Evolutionary conservation across 2,329 filamentous ascomycete species (phyloP).

Genomic region (Colletotrichum acutatum): DNA sequence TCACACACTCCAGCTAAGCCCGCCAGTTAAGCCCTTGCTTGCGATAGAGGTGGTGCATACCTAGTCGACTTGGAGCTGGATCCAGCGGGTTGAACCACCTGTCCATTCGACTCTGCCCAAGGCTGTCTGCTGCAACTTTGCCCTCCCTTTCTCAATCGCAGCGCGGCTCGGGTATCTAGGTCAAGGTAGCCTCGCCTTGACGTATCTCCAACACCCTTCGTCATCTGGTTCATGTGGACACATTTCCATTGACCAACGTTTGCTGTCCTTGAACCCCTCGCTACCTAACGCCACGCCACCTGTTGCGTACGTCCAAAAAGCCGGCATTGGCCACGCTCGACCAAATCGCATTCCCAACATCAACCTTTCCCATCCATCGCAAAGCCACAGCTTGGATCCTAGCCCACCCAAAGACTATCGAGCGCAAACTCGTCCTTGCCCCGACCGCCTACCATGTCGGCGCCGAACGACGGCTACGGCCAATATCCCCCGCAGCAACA

Average conservation of each 20-base stretch:
- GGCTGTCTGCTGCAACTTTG: slow-evolving; percentile 13
- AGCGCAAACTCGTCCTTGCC: background rate
- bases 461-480: slow-evolving; percentile 65
- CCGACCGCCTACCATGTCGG: slow-evolving; percentile 61
- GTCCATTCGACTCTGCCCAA: slow-evolving; percentile 25
- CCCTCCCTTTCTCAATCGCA: slow-evolving; percentile 10
- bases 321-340: slow-evolving; percentile 8
- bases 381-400: background rate
- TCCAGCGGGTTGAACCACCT: slow-evolving; percentile 28
- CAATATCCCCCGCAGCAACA: slow-evolving; percentile 57
- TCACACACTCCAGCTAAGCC: background rate
- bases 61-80: slow-evolving; percentile 10
- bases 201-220: background rate
- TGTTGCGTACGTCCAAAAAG: slow-evolving; percentile 15
- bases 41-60: slow-evolving; percentile 13
- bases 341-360: slow-evolving; percentile 1
- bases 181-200: slow-evolving; percentile 7
- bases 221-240: slow-evolving; percentile 30
- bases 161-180: slow-evolving; percentile 15
- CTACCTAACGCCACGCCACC: slow-evolving; percentile 30
- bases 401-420: background rate
- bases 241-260: slow-evolving; percentile 20
- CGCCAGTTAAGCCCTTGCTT: slow-evolving; percentile 14
- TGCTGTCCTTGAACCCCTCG: slow-evolving; percentile 24
- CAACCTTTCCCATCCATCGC: slow-evolving; percentile 37